Base-by-base conservation (phyloP, 805 yeast species). In the Wickerhamiella kurtzmanii region DNA sequence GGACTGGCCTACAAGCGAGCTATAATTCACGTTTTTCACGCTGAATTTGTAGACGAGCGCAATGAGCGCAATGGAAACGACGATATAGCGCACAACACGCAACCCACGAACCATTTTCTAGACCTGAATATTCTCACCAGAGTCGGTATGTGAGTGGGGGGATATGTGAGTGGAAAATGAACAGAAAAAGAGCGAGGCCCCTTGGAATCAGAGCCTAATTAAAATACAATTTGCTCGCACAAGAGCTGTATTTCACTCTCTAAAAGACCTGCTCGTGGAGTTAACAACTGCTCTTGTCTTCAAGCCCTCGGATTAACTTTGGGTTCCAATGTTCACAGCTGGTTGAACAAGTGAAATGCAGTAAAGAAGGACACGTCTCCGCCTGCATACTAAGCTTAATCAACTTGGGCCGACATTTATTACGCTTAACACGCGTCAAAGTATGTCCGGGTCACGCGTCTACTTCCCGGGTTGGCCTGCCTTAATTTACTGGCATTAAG, bases 91-190 rank as follows among this genome's bases (percentile, higher is more conserved):
- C 48, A 62, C 40, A n/a, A 63, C 57, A 17, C 67, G 56, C 38
- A 61, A 48, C 20, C 67, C 64, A 44, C 67, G 56, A n/a, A 63
- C 61, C 67, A 64, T 64, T 13, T 16, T 44, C 11, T n/a, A n/a
- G n/a, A n/a, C n/a, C n/a, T n/a, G n/a, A n/a, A n/a, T n/a, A n/a
- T 19, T 37, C 19, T 13, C 25, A 9, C 3, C 41, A 16, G 21
- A 20, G 15, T 15, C 4, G n/a, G 8, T 36, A 8, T 17, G 38
- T 17, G n/a, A 17, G 17, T 36, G 19, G 32, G 32, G 32, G 32
- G 11, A 25, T n/a, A n/a, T 6, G 32, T 6, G 32, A 25, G 11
- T 6, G 32, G 11, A 25, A 25, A 25, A 6, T 11, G 32, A 25
- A 25, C 9, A 25, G 11, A 25, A 25, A 25, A 25, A 11, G 6